Conservation (phyloP, 2,329 filamentous ascomycete species). For the Eutypella sp. region DNA sequence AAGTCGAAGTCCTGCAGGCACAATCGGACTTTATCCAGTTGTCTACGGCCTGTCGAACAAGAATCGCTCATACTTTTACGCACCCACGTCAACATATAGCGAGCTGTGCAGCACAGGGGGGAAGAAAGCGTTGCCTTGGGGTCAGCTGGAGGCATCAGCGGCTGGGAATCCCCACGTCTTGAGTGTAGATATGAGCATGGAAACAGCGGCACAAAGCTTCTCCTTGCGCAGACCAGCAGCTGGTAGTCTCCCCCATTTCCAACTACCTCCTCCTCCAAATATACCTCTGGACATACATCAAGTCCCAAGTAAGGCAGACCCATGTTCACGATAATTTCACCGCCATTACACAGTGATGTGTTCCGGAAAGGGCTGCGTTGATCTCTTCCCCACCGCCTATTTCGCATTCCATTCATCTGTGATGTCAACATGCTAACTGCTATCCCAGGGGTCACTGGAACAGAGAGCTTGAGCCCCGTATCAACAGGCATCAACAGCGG, state of each 20-base stretch:
- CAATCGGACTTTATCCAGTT: no score
- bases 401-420: neutral
- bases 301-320: constrained; percentile 29
- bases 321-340: constrained; percentile 1
- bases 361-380: neutral
- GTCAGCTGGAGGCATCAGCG: neutral
- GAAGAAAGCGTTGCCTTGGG: neutral
- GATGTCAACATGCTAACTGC: constrained; percentile 30
- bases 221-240: constrained; percentile 66
- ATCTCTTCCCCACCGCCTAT: neutral
- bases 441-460: constrained; percentile 39
- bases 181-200: constrained; percentile 17
- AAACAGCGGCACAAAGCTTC: constrained; percentile 46
- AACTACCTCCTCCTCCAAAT: constrained; percentile 28
- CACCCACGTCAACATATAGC: neutral
- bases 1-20: no score
- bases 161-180: neutral
- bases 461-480: constrained; percentile 58
- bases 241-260: constrained; percentile 52
- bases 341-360: neutral
- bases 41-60: no score
- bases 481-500: constrained; percentile 57
- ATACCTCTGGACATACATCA: constrained; percentile 26
- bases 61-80: no score
- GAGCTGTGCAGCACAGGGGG: neutral